Conservation (phyloP, 2,329 filamentous ascomycete genomes). For the Colletotrichum lentis region DNA sequence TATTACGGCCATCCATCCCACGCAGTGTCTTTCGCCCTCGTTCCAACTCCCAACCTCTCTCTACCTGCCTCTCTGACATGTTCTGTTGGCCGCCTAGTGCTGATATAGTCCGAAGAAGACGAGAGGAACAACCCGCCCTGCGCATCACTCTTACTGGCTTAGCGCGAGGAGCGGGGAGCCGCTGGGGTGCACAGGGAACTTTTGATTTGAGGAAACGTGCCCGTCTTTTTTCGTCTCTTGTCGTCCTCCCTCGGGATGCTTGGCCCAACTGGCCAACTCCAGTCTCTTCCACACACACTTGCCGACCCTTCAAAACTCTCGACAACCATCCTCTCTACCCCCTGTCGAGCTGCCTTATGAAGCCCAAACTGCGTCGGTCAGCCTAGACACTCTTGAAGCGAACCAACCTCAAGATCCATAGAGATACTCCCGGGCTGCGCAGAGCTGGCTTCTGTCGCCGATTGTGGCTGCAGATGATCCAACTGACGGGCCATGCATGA, state of each 20-base stretch:
- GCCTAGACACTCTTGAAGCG: constrained; percentile 24
- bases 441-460: constrained; percentile 7
- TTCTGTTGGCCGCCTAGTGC: constrained; percentile 27
- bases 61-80: constrained; percentile 18
- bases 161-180: constrained; percentile 9
- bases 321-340: constrained; percentile 14
- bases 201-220: constrained; percentile 20
- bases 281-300: background rate
- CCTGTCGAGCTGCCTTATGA: constrained; percentile 29
- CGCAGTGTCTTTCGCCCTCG: constrained; percentile 3
- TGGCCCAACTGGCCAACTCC: background rate
- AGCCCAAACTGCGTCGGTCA: constrained; percentile 24
- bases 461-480: background rate
- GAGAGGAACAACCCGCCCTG: constrained; percentile 32
- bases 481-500: background rate
- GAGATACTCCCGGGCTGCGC: background rate
- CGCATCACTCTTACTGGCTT: constrained; percentile 28
- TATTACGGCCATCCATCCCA: constrained; percentile 2
- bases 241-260: constrained; percentile 5
- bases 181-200: constrained; percentile 21
- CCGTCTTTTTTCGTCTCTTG: constrained; percentile 19
- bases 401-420: constrained; percentile 11
- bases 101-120: constrained; percentile 39
- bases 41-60: constrained; percentile 7
- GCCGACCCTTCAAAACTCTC: background rate